Evolutionary conservation across 192 early-diverging fungal species (phyloP).

Genomic region (Pilobolus umbonatus): DNA sequence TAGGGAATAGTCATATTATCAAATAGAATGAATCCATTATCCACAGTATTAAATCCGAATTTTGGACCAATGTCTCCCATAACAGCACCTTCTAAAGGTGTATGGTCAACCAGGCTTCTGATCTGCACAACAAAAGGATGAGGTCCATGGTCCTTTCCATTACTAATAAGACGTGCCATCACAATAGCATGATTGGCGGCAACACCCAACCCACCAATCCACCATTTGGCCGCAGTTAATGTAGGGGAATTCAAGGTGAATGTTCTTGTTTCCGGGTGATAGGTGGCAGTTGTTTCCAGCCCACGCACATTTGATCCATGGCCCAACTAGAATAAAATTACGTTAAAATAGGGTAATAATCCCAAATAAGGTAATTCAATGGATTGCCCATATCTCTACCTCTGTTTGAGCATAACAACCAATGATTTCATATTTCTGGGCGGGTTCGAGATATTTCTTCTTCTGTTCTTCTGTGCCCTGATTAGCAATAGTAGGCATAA

Average conservation of each 20-base stretch:
- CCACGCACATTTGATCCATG: conserved; percentile 86
- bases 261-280: conserved; percentile 64
- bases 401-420: conserved; percentile 91
- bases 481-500: conserved; percentile 72
- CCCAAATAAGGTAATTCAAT: background rate
- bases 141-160: conserved; percentile 58
- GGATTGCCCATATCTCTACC: conserved; percentile 34
- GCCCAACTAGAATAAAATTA: conserved; percentile 30
- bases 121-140: conserved; percentile 64
- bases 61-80: conserved; percentile 67
- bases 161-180: conserved; percentile 53
- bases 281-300: conserved; percentile 87
- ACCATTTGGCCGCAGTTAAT: conserved; percentile 54
- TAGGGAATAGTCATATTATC: conserved; percentile 52
- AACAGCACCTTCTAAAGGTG: conserved; percentile 52
- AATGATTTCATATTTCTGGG: conserved; percentile 69
- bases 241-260: conserved; percentile 65
- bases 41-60: conserved; percentile 37
- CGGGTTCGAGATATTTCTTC: conserved; percentile 65
- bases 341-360: background rate
- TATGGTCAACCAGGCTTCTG: conserved; percentile 53
- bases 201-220: conserved; percentile 59
- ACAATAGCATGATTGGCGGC: conserved; percentile 56
- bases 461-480: conserved; percentile 77
- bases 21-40: conserved; percentile 36